Conservation (phyloP, 306 rosid species). For the Hylodesmum podocarpum region DNA sequence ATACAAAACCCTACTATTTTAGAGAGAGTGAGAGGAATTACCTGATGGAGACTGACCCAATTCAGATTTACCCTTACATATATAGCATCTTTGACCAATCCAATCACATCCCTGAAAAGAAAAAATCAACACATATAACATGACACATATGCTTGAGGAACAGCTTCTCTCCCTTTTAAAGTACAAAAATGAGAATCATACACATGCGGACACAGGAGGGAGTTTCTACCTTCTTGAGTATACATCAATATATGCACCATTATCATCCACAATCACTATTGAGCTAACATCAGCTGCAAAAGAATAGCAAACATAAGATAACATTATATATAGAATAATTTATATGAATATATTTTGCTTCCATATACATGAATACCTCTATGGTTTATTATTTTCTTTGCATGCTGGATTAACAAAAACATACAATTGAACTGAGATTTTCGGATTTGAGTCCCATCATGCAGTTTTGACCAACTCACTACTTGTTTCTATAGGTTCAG, state of each 20-base stretch:
- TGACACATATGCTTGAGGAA: conserved; percentile 6
- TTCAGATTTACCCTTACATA: conserved; percentile 54
- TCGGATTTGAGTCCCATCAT: not conserved
- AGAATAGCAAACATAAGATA: conserved; percentile 18
- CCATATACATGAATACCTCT: not conserved
- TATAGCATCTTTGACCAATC: conserved; percentile 56
- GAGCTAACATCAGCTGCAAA: conserved; percentile 72
- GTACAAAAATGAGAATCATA: conserved; percentile 1
- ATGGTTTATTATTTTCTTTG: not conserved
- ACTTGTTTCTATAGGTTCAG: conserved; percentile 5
- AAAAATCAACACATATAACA: not conserved
- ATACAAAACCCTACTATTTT: not conserved
- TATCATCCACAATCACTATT: conserved; percentile 60
- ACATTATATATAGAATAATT: conserved; percentile 10
- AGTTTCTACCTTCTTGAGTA: conserved; percentile 59
- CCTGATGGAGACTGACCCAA: conserved; percentile 58
- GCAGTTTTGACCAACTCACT: conserved; percentile 1
- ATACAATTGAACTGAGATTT: not conserved
- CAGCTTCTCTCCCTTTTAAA: not conserved
- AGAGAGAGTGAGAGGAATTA: conserved; percentile 29
- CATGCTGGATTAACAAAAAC: not conserved
- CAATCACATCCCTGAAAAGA: conserved; percentile 61
- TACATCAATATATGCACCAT: conserved; percentile 49
- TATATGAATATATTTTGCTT: conserved; percentile 9
- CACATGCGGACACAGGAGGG: not conserved